These are phyloP conservation scores for Diaporthe sp. DNA, from an alignment of 2,329 filamentous ascomycete species.

Conservation along the genomic window DNA sequence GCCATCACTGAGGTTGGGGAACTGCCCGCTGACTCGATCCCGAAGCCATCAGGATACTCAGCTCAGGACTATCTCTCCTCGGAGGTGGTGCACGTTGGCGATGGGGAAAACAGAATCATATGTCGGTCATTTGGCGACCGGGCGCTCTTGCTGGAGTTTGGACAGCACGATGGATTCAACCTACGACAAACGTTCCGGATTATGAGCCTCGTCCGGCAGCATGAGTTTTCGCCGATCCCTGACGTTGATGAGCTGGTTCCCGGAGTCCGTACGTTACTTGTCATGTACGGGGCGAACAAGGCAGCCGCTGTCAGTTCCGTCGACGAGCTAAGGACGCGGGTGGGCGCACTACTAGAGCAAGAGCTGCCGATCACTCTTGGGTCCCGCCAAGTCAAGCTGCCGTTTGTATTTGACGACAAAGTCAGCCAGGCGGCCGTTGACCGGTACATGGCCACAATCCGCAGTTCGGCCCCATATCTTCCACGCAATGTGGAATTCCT, in stretches of 20 bases:
- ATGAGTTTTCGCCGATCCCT: neutral
- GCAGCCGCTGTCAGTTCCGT: neutral
- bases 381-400: neutral
- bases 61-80: neutral
- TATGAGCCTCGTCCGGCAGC: neutral
- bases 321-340: neutral
- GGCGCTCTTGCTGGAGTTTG: neutral
- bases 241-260: neutral
- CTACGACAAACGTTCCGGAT: neutral
- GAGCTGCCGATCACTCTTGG: neutral
- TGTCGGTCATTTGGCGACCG: neutral
- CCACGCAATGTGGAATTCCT: neutral
- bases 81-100: neutral
- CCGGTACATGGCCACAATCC: neutral
- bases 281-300: neutral
- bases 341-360: neutral
- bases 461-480: neutral
- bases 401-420: neutral
- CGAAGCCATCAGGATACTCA: neutral
- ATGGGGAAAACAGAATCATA: neutral
- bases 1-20: neutral
- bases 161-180: neutral
- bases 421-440: neutral
- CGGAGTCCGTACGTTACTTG: neutral
- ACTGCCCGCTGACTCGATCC: neutral